Base-by-base conservation (phyloP, 129 eudicot genomes). In the Artemisia argyi region DNA sequence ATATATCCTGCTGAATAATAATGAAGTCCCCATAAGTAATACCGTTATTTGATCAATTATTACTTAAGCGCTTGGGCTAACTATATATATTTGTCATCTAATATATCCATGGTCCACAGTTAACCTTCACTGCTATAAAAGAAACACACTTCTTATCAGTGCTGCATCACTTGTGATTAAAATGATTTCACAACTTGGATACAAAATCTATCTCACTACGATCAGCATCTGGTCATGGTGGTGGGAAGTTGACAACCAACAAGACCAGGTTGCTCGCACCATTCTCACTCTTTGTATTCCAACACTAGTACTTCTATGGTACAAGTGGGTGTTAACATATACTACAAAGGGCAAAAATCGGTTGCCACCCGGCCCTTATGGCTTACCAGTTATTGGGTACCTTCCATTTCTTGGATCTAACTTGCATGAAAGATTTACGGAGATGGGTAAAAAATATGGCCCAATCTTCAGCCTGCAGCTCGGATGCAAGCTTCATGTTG, bases 291-390 rank as follows among this genome's bases (percentile, higher is more conserved):
- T 61, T 49, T 51, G 6, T 0, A 56, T 50, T 26, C 70, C 53
- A 0, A 17, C 39, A 17, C 62, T 73, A 28, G 3, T 73, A 49
- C 17, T 62, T 9, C 2, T 73, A 28, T 57, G 71, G 73, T 53
- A 61, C 53, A 24, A 57, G 3, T 30, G 66, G 55, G 55, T 22
- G 30, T 13, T 17, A 30, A 61, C 15, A 1, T 65, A 42, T 51
- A 9, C 17, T 3, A 11, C 1, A 18, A 71, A 55, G 32, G 3
- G 20, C 30, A 62, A 24, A 10, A 2, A 17, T 2, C 58, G 18
- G 18, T 30, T 71, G 66, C 74, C 86, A 13, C 82, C 83, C 1
- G 80, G 83, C 3, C 83, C 82, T 8, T 76, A 51, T 12, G 86
- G 86, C 19, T 72, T 78, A 73, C 82, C 82, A 11, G 1, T 82